Percentiles rank a stretch among this genome's conserved stretches.
Conservation (phyloP, 2,329 filamentous ascomycete species). For the Xylaria sp. region DNA sequence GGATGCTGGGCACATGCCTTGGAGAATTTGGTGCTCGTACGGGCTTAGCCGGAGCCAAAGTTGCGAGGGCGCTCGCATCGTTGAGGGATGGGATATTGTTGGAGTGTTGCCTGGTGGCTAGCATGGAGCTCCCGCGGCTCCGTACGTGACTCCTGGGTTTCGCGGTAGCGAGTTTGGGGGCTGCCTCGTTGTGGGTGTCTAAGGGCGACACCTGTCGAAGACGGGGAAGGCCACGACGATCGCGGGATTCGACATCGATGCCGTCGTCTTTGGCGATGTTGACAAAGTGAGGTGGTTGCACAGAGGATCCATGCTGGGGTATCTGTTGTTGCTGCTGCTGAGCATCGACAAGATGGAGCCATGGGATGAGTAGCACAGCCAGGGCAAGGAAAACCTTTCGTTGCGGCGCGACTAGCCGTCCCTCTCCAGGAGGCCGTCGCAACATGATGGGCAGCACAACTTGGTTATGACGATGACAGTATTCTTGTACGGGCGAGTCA, state of each 20-base stretch:
- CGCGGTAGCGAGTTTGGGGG: slow-evolving; percentile 36
- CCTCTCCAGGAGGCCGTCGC: slow-evolving; percentile 63
- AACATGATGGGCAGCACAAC: slow-evolving; percentile 52
- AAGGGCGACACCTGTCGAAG: slow-evolving; percentile 33
- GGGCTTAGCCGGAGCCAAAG: slow-evolving; percentile 94
- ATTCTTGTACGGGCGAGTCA: slow-evolving; percentile 4
- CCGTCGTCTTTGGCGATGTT: slow-evolving; percentile 34
- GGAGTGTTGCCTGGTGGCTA: slow-evolving; percentile 26
- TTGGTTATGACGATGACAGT: slow-evolving; percentile 3
- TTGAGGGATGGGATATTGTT: slow-evolving; percentile 45
- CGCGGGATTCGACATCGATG: slow-evolving; percentile 30
- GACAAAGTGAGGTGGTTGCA: slow-evolving; percentile 35
- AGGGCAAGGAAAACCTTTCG: slow-evolving; percentile 51
- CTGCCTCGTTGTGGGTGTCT: slow-evolving; percentile 27
- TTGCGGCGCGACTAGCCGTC: slow-evolving; percentile 51
- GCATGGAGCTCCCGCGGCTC: slow-evolving; percentile 32
- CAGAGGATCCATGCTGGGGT: slow-evolving; percentile 33
- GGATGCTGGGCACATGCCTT: slow-evolving; percentile 64
- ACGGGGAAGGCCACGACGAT: slow-evolving; percentile 27
- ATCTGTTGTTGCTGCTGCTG: slow-evolving; percentile 59
- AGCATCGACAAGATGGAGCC: slow-evolving; percentile 56
- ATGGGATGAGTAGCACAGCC: slow-evolving; percentile 56
- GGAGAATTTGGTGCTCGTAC: slow-evolving; percentile 90
- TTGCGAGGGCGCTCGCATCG: slow-evolving; percentile 95
- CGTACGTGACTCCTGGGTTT: slow-evolving; percentile 23